Percentiles rank a stretch among this genome's conserved stretches.
These are phyloP conservation scores for Dendryphion nanum DNA, from an alignment of 2,329 filamentous ascomycete species.

Conservation along the genomic window DNA sequence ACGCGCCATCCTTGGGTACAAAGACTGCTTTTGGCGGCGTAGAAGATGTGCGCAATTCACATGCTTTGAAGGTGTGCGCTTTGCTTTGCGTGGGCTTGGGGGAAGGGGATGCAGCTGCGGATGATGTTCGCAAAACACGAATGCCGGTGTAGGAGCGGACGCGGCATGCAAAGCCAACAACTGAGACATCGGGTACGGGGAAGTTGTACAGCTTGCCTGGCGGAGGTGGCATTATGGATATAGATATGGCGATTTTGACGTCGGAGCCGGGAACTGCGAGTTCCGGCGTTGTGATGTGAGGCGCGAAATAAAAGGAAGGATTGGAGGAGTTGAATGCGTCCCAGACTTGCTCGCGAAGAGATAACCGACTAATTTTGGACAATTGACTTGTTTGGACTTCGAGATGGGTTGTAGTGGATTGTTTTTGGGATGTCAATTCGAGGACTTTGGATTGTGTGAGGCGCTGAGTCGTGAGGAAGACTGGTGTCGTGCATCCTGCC, in stretches of 20 bases:
- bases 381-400: conserved; percentile 10
- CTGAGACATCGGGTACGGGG: conserved; percentile 10
- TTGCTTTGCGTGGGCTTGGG: background rate
- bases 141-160: conserved; percentile 12
- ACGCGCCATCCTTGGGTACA: conserved; percentile 8
- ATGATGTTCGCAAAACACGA: conserved; percentile 2
- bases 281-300: conserved; percentile 4
- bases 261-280: conserved; percentile 8
- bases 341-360: conserved; percentile 9
- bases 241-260: conserved; percentile 4
- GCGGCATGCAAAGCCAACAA: conserved; percentile 5
- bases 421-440: background rate
- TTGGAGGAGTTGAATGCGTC: conserved; percentile 9
- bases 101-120: background rate
- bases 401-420: conserved; percentile 3
- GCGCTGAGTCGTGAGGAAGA: conserved; percentile 11
- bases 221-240: conserved; percentile 10
- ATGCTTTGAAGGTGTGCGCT: conserved; percentile 8
- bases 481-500: conserved; percentile 5
- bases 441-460: conserved; percentile 3
- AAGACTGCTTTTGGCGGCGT: conserved; percentile 3
- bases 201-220: conserved; percentile 14
- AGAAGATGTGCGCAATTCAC: conserved; percentile 4
- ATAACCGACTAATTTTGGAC: conserved; percentile 4
- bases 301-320: conserved; percentile 12